These are phyloP conservation scores for Fraxinus floribunda DNA, from an alignment of 305 asterid species.

Conservation along the genomic window DNA sequence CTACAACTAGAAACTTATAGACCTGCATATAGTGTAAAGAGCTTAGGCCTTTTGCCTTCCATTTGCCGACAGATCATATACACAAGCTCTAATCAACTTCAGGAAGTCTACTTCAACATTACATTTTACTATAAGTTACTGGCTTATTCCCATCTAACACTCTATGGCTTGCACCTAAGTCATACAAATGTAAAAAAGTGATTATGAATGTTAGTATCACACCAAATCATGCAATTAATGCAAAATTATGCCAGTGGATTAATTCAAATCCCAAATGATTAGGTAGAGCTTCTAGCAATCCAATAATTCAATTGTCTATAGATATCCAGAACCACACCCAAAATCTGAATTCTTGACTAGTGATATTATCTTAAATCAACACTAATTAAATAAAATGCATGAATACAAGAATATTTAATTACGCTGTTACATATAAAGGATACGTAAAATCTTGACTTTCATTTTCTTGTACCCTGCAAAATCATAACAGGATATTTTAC, in stretches of 20 bases:
- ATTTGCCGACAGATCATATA: not conserved
- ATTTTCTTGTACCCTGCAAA: slow-evolving; percentile 52
- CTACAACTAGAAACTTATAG: not conserved
- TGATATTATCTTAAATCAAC: not conserved
- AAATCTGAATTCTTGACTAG: not conserved
- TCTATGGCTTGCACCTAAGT: not conserved
- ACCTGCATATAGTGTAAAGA: not conserved
- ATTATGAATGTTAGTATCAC: not conserved
- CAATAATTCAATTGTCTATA: not conserved
- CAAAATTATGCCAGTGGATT: not conserved
- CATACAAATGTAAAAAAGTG: not conserved
- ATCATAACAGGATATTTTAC: not conserved
- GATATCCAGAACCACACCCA: slow-evolving; percentile 2
- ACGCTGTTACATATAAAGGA: slow-evolving; percentile 37
- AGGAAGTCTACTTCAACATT: not conserved
- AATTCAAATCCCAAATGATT: not conserved
- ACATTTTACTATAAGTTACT: not conserved
- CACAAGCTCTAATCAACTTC: not conserved
- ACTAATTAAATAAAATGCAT: not conserved
- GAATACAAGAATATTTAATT: not conserved
- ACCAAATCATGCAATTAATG: not conserved
- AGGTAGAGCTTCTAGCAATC: not conserved
- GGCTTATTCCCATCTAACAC: not conserved
- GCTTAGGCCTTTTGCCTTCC: not conserved
- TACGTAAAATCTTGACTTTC: slow-evolving; percentile 80